Base-by-base conservation (phyloP, 768 basidiomycete species). In the Rickenella mellea region DNA sequence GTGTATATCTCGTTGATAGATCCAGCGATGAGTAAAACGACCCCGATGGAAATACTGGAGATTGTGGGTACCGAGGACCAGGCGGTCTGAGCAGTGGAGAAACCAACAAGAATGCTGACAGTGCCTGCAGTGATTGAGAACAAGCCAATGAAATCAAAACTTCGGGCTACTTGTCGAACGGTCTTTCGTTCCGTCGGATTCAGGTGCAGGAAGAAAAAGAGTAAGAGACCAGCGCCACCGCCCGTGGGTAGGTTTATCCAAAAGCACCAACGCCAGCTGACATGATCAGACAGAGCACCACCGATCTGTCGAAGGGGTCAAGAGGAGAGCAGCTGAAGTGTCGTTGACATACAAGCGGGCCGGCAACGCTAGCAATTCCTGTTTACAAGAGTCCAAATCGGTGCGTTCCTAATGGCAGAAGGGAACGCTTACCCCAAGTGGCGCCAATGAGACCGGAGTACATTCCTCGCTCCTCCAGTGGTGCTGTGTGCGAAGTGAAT, bases 341-440 rank as follows among this genome's bases (percentile, higher is more conserved):
- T n/a, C n/a, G n/a, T n/a, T n/a, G n/a, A n/a, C n/a, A n/a, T 3
- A 66, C 89, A 11, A 92, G 60, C 9, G 90, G 90, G 0, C 89
- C 85, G 11, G 83, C 48, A 15, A 84, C 76, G 46, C 80, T 76
- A 11, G 37, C 41, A 24, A 42, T 15, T 20, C 2, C 66, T n/a
- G n/a, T n/a, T n/a, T n/a, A n/a, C n/a, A n/a, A n/a, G n/a, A n/a
- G n/a, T n/a, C n/a, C n/a, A n/a, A n/a, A n/a, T n/a, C n/a, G n/a
- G n/a, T n/a, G n/a, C n/a, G n/a, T n/a, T n/a, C n/a, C n/a, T n/a
- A n/a, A n/a, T n/a, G n/a, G n/a, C n/a, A 40, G n/a, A n/a, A n/a
- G 50, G 0, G 59, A 56, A 15, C n/a, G n/a, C n/a, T 63, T 52
- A 0, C 70, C 71, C 63, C 65, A 70, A 7, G 64, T 58, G 0